phyloP scores from a whole-genome alignment of 1,284 basidiomycete species.

The Irpex sp. region DNA sequence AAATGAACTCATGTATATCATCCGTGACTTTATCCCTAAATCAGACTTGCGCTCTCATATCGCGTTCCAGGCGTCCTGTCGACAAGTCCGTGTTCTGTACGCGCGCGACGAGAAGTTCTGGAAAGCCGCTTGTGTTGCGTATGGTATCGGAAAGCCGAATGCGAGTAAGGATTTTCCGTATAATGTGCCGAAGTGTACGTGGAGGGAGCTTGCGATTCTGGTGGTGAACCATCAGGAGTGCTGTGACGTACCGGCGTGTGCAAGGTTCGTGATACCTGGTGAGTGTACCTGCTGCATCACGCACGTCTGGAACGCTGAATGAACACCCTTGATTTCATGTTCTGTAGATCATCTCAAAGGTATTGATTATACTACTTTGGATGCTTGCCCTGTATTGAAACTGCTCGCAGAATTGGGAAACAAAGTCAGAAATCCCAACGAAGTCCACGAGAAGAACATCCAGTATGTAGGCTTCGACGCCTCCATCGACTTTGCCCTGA shows the following conservation, averaged over 20 bases:
- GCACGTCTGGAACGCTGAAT: neutral
- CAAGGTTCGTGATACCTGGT: neutral
- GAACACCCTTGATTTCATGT: neutral
- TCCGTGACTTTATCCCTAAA: neutral
- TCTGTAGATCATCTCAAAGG: neutral
- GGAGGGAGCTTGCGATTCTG: conserved; percentile 2
- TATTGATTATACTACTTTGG: neutral
- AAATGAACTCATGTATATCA: neutral
- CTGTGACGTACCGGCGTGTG: neutral
- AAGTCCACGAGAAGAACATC: neutral
- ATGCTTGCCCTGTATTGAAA: too few relatives aligned
- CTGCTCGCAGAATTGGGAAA: neutral
- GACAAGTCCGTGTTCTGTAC: neutral
- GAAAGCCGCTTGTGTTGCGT: neutral
- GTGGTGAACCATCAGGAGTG: neutral
- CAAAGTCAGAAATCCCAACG: neutral
- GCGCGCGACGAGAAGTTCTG: neutral
- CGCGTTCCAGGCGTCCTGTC: neutral
- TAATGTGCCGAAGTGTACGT: neutral
- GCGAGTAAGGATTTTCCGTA: neutral
- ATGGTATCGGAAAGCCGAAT: neutral
- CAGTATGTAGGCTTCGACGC: neutral
- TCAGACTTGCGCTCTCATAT: neutral
- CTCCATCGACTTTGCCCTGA: neutral
- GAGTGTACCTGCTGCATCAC: neutral